A percentile compares a stretch with the other conserved stretches of the same genome.
Conservation (phyloP, 352 stramenopile species). For the Phytophthora kernoviae region DNA sequence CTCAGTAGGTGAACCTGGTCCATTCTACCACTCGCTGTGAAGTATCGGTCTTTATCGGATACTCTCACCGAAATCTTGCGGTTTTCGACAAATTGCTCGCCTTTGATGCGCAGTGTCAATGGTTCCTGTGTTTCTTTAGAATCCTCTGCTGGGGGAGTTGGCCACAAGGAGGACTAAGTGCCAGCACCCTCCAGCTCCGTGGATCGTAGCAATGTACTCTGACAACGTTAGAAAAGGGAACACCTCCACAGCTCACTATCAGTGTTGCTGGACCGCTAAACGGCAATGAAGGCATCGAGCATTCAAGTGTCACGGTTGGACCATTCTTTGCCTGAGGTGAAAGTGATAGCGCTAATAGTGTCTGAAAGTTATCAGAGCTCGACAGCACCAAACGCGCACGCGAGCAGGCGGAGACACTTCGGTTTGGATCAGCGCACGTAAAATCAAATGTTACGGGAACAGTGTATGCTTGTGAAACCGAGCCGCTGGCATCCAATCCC, state of each 20-base stretch:
- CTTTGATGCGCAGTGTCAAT: conserved; percentile 46
- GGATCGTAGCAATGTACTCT: conserved; percentile 78
- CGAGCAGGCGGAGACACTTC: conserved; percentile 36
- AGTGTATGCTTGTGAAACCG: conserved; percentile 4
- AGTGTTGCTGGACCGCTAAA: conserved; percentile 63
- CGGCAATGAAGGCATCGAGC: conserved; percentile 52
- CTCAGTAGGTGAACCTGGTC: conserved; percentile 58
- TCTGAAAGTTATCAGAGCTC: conserved; percentile 20
- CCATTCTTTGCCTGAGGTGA: conserved; percentile 16
- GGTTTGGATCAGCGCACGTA: conserved; percentile 48
- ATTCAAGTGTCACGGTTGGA: conserved; percentile 49
- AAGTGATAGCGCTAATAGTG: conserved; percentile 15
- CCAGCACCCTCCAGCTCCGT: conserved; percentile 47
- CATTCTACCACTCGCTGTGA: conserved; percentile 36
- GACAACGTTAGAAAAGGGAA: conserved; percentile 69
- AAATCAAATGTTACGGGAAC: conserved; percentile 46
- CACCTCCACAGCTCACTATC: conserved; percentile 45
- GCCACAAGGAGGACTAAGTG: conserved; percentile 50
- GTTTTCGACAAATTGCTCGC: conserved; percentile 75
- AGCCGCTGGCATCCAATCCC: not conserved
- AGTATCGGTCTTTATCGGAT: conserved; percentile 48
- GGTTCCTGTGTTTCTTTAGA: conserved; percentile 11
- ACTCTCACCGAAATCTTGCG: conserved; percentile 62
- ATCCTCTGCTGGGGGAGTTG: conserved; percentile 27
- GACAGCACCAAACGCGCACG: conserved; percentile 48